Percentiles rank a stretch among this genome's conserved stretches.
These are phyloP conservation scores for Fusarium vanettenii DNA, from an alignment of 2,329 filamentous ascomycete species.

Conservation along the genomic window DNA sequence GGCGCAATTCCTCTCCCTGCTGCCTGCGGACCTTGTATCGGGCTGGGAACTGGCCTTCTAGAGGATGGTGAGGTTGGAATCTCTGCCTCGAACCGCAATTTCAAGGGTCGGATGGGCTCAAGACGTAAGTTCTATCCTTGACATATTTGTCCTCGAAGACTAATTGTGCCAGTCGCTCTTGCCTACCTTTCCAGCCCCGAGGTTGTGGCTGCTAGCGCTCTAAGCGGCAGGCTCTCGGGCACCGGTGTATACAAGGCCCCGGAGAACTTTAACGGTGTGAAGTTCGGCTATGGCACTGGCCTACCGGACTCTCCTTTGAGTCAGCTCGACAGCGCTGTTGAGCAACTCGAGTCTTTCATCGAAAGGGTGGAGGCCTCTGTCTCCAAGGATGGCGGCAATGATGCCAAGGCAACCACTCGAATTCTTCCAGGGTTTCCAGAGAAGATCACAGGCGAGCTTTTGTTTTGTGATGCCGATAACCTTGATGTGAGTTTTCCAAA, in stretches of 20 bases:
- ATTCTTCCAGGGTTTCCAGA: background rate
- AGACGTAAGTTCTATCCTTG: background rate
- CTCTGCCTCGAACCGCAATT: slow-evolving; percentile 85
- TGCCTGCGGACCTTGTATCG: slow-evolving; percentile 83
- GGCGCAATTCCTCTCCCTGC: slow-evolving; percentile 7
- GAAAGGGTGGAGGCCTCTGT: background rate
- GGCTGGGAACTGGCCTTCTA: slow-evolving; percentile 77
- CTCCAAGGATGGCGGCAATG: background rate
- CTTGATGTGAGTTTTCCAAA: background rate
- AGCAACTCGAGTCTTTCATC: background rate
- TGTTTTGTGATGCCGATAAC: background rate
- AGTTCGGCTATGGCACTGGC: background rate
- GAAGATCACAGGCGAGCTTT: background rate
- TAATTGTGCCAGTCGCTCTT: slow-evolving; percentile 46
- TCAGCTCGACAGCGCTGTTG: background rate
- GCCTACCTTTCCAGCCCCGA: slow-evolving; percentile 89
- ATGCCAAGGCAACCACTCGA: background rate
- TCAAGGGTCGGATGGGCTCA: slow-evolving; percentile 86
- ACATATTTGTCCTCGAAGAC: background rate
- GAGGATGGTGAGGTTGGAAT: slow-evolving; percentile 87
- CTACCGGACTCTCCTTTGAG: background rate
- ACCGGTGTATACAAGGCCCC: slow-evolving; percentile 81
- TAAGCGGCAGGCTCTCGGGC: slow-evolving; percentile 76
- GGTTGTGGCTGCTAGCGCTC: slow-evolving; percentile 87
- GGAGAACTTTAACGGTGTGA: slow-evolving; percentile 53